Conservation (phyloP, 192 early-diverging fungal species). For the Paraglomus brasilianum region DNA sequence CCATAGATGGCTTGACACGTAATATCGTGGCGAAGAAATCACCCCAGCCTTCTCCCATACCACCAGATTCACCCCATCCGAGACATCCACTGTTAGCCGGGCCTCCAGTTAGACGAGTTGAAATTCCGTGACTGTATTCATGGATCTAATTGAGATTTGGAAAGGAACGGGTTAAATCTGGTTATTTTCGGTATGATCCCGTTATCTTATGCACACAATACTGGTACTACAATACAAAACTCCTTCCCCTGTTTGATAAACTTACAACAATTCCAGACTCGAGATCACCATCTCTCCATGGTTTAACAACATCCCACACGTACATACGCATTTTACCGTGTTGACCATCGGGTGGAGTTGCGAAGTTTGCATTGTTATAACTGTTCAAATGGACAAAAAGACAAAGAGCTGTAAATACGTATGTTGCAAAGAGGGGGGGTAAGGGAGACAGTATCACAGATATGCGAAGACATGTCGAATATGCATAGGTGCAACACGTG, state of each 20-base stretch:
- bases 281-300: constrained; percentile 82
- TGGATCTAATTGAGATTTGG: constrained; percentile 54
- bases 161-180: not conserved
- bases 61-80: constrained; percentile 83
- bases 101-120: constrained; percentile 88
- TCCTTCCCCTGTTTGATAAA: not conserved
- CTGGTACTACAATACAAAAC: too few species aligned
- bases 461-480: too few species aligned
- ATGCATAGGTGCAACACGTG: too few species aligned
- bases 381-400: not conserved
- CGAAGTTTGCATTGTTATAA: constrained; percentile 94
- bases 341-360: constrained; percentile 92
- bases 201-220: not conserved
- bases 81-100: constrained; percentile 88
- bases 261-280: constrained; percentile 81
- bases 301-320: constrained; percentile 75
- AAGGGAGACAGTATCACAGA: not conserved
- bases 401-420: not conserved
- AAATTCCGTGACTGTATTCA: constrained; percentile 93
- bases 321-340: constrained; percentile 94
- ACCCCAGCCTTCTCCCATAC: constrained; percentile 97
- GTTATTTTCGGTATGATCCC: not conserved
- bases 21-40: constrained; percentile 86
- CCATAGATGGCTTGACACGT: constrained; percentile 57
- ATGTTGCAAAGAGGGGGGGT: too few species aligned